These are phyloP conservation scores for Panaeolus papilionaceus DNA, from an alignment of 768 basidiomycete species.

Conservation along the genomic window DNA sequence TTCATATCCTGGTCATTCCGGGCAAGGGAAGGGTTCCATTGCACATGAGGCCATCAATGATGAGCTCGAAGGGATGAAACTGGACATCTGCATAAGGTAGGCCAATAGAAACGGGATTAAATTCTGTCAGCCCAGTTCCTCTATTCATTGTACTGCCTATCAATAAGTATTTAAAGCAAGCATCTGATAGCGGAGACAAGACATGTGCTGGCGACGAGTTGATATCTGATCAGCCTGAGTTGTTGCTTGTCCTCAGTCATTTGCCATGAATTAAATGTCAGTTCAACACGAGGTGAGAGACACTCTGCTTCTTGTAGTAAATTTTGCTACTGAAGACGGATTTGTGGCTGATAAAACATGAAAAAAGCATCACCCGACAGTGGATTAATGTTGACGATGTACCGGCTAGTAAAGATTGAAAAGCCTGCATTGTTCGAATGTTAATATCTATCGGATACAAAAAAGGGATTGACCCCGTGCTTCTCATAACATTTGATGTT, in stretches of 20 bases:
- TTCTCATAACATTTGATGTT: background rate
- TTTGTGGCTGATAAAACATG: conserved; percentile 1
- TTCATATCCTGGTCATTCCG: conserved; percentile 1
- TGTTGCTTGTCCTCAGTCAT: background rate
- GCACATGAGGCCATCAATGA: background rate
- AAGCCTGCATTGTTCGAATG: background rate
- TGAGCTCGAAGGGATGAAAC: background rate
- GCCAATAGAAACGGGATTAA: background rate
- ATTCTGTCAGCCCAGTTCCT: background rate
- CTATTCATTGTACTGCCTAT: too few relatives aligned
- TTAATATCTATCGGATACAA: background rate
- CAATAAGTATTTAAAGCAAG: too few relatives aligned
- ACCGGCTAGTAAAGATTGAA: background rate
- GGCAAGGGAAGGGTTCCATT: background rate
- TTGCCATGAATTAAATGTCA: background rate
- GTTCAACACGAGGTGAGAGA: background rate
- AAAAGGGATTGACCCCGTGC: background rate
- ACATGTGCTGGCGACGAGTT: background rate
- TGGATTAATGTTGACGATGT: background rate
- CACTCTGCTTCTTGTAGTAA: background rate
- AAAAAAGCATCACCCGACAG: background rate
- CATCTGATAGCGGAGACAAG: background rate
- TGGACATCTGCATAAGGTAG: background rate
- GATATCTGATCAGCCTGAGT: background rate
- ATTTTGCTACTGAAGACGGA: background rate